A percentile compares a stretch with the other conserved stretches of the same genome.
Conservation (phyloP, 768 basidiomycete species). For the Lactarius pseudohatsudake region DNA sequence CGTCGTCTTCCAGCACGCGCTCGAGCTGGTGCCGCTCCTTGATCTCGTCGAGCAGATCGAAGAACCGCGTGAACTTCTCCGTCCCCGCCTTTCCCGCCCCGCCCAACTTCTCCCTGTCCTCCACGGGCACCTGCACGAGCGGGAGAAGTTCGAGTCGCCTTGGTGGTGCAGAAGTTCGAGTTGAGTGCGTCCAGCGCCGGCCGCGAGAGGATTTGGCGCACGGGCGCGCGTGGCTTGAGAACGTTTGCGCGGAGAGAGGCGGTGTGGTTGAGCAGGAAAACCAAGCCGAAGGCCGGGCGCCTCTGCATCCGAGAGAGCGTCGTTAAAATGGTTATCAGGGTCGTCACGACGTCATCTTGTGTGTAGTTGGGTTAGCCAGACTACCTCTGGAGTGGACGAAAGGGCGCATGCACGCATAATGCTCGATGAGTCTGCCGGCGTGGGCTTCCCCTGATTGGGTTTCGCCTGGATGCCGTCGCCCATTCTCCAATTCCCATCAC, state of each 20-base stretch:
- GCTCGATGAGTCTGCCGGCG: slow-evolving; percentile 64
- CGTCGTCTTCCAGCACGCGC: slow-evolving; percentile 69
- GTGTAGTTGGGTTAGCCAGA: slow-evolving; percentile 32
- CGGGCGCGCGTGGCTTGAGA: slow-evolving; percentile 48
- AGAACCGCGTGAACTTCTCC: slow-evolving; percentile 82
- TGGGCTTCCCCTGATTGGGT: slow-evolving; percentile 38
- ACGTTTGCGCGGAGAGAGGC: slow-evolving; percentile 64
- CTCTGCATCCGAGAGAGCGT: slow-evolving; percentile 58
- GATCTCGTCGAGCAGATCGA: slow-evolving; percentile 76
- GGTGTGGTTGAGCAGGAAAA: slow-evolving; percentile 80
- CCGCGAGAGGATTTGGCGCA: slow-evolving; percentile 56
- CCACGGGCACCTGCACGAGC: slow-evolving; percentile 60
- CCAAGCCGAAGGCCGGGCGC: slow-evolving; percentile 66
- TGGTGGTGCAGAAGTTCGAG: slow-evolving; percentile 74
- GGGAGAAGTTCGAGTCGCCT: slow-evolving; percentile 85
- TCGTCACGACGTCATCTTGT: slow-evolving; percentile 71
- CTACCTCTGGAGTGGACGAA: not conserved
- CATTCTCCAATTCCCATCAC: slow-evolving; percentile 92
- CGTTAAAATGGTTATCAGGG: slow-evolving; percentile 57
- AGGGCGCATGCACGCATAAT: slow-evolving; percentile 62
- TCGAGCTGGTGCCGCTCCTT: slow-evolving; percentile 71
- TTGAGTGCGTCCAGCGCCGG: slow-evolving; percentile 63
- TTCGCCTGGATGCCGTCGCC: slow-evolving; percentile 74
- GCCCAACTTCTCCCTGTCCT: slow-evolving; percentile 45
- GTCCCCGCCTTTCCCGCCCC: slow-evolving; percentile 50